Conservation (phyloP, 805 yeast genomes). For the Candida loeiensis region DNA sequence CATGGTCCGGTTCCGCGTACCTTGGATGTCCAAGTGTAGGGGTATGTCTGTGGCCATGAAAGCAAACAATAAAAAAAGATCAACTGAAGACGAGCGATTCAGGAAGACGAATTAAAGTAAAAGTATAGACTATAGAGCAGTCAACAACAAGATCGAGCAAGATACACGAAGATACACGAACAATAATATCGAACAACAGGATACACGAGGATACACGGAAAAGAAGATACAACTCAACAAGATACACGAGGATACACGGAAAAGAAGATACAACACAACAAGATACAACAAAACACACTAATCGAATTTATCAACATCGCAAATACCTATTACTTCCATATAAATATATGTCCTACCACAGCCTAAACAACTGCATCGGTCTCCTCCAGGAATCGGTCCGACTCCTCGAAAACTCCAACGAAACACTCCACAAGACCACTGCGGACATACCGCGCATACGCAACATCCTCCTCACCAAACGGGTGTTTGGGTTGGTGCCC, state of each 20-base stretch:
- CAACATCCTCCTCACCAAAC: slow-evolving; percentile 39
- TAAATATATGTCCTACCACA: slow-evolving; percentile 7
- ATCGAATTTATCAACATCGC: too few relatives aligned
- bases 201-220: too few relatives aligned
- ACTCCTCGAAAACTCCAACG: slow-evolving; percentile 31
- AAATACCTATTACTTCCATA: background rate
- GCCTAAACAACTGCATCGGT: slow-evolving; percentile 24
- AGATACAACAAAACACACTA: too few relatives aligned
- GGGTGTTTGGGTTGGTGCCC: slow-evolving; percentile 50
- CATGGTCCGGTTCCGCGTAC: slow-evolving; percentile 5
- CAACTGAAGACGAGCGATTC: background rate
- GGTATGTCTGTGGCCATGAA: slow-evolving; percentile 19
- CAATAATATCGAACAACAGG: too few relatives aligned
- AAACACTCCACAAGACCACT: slow-evolving; percentile 32
- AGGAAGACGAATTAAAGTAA: slow-evolving; percentile 1
- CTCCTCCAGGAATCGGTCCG: slow-evolving; percentile 33
- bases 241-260: too few relatives aligned
- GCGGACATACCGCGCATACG: slow-evolving; percentile 39
- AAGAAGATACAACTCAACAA: too few relatives aligned
- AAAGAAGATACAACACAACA: too few relatives aligned
- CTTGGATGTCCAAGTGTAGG: slow-evolving; percentile 18
- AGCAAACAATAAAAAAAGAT: slow-evolving; percentile 1
- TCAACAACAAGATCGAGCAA: too few relatives aligned
- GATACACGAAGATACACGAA: too few relatives aligned
- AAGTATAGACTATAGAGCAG: too few relatives aligned